Conservation (phyloP, 1,284 basidiomycete species). For the Apiotrichum siamense region DNA sequence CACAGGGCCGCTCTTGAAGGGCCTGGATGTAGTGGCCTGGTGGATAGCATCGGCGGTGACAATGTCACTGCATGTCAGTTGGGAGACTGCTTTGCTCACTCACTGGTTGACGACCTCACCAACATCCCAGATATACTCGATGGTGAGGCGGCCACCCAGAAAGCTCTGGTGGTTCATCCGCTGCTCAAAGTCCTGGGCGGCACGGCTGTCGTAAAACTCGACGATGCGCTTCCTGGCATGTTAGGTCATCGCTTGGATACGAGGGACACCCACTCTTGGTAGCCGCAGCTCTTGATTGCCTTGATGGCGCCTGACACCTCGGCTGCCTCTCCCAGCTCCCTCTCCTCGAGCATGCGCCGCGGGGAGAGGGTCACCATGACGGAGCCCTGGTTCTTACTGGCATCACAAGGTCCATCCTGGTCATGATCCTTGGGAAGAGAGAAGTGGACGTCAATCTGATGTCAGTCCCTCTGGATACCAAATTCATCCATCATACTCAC, state of each 20-base stretch:
- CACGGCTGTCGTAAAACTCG: conserved; percentile 82
- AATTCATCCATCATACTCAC: conserved; percentile 51
- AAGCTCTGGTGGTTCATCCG: conserved; percentile 67
- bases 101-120: conserved; percentile 47
- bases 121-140: conserved; percentile 80
- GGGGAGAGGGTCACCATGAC: conserved; percentile 65
- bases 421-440: conserved; percentile 87
- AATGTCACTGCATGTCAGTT: neutral
- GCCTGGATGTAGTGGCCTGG: neutral
- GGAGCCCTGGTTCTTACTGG: conserved; percentile 85
- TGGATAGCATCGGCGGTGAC: conserved; percentile 7
- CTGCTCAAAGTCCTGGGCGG: conserved; percentile 72
- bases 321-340: conserved; percentile 74
- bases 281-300: conserved; percentile 59
- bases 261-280: conserved; percentile 55
- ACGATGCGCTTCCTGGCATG: conserved; percentile 67
- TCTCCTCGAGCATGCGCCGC: conserved; percentile 67
- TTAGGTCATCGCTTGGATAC: neutral
- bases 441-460: conserved; percentile 94
- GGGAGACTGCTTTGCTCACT: neutral
- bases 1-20: neutral
- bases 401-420: conserved; percentile 60
- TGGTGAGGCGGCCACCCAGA: conserved; percentile 79
- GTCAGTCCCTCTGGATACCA: neutral
- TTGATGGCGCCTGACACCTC: conserved; percentile 87